Conservation (phyloP, 1,284 basidiomycete genomes). For the Pterulicium gracile region DNA sequence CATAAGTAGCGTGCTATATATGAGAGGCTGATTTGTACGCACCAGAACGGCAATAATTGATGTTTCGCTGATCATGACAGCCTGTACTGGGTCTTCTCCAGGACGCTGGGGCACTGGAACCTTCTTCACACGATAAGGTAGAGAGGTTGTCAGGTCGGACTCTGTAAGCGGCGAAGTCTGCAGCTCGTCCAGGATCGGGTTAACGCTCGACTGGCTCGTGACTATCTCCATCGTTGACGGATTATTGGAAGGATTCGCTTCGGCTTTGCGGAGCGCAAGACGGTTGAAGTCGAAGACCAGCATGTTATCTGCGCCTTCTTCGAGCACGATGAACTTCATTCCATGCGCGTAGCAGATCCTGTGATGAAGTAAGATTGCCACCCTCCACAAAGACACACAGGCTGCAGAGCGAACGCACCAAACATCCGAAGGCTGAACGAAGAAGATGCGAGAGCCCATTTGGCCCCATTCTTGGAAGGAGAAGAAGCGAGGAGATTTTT, state of each 20-base stretch:
- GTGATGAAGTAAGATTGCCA: too few species aligned
- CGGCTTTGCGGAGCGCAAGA: not conserved
- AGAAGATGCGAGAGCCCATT: conserved; percentile 5
- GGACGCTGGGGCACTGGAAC: not conserved
- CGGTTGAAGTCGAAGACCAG: not conserved
- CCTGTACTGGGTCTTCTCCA: not conserved
- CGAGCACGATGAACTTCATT: not conserved
- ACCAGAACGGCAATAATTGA: not conserved
- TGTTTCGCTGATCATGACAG: not conserved
- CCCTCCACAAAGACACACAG: not conserved
- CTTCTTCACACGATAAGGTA: not conserved
- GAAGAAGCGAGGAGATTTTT: not conserved
- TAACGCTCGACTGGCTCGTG: not conserved
- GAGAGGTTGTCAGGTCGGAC: not conserved
- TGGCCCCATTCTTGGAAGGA: conserved; percentile 10
- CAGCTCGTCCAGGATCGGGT: not conserved
- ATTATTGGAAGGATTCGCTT: not conserved
- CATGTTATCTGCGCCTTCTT: not conserved
- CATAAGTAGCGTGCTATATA: not conserved
- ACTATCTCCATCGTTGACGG: not conserved
- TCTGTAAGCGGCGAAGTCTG: not conserved
- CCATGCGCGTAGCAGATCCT: conserved; percentile 1
- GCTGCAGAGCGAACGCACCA: conserved; percentile 7
- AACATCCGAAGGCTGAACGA: conserved; percentile 5
- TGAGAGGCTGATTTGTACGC: not conserved